phyloP scores from a whole-genome alignment of 257 asterid species.

The Osmanthus fragrans region DNA sequence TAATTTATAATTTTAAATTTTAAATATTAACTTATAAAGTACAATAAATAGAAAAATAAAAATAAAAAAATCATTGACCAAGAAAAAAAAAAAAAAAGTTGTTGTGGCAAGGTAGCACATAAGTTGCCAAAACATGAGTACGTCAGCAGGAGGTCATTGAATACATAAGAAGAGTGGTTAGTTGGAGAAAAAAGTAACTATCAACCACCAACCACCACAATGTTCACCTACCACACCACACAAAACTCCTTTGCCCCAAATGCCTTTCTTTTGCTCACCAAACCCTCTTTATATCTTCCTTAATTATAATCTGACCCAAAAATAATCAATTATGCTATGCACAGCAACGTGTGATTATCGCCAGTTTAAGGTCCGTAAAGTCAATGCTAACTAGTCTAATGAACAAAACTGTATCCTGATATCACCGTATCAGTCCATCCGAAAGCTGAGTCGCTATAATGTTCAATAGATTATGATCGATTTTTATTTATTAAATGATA shows the following conservation, averaged over 20 bases:
- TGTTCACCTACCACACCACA: conserved; percentile 23
- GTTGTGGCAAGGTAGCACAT: neutral
- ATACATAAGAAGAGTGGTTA: neutral
- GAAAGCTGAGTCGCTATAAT: too few relatives aligned
- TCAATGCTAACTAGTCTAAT: neutral
- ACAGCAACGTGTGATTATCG: too few relatives aligned
- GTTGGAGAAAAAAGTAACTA: neutral
- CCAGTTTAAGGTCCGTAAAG: too few relatives aligned
- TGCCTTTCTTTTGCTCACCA: conserved; percentile 22
- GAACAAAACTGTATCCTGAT: too few relatives aligned
- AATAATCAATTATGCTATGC: neutral
- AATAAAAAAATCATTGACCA: neutral
- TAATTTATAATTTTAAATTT: too few relatives aligned
- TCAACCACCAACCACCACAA: conserved; percentile 15
- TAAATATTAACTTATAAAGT: neutral
- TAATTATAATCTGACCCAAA: neutral
- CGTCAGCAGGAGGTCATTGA: neutral
- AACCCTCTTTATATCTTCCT: conserved; percentile 9
- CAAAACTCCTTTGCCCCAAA: neutral
- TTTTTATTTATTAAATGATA: too few relatives aligned
- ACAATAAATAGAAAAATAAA: neutral
- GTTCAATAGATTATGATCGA: too few relatives aligned
- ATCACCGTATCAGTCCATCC: too few relatives aligned
- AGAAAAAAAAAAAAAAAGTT: neutral
- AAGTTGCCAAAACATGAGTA: neutral